Base-by-base conservation (phyloP, 2,329 filamentous ascomycete genomes). In the Aspergillus sp. region DNA sequence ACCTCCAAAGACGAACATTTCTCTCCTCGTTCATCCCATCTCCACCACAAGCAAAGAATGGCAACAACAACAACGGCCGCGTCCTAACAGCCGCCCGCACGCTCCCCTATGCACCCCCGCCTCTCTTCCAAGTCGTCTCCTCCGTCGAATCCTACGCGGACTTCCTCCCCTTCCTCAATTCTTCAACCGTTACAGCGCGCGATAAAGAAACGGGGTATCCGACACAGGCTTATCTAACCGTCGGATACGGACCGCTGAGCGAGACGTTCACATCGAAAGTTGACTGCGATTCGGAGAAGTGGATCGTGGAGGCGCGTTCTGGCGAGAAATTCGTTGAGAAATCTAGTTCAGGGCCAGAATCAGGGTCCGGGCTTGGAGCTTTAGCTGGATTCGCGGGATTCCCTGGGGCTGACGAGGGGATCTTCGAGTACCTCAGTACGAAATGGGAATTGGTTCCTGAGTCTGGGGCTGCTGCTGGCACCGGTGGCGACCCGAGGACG, bases 141-240 rank as follows among this genome's bases (percentile, higher is more conserved):
- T 91, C 97, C 75, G 87, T 99, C 63, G 85, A 91, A 74, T 86
- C 86, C 62, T 99, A 99, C 84, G 80, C 83, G 39, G 74, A 80
- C 64, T 99, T 98, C 81, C 85, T 99, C n/a, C 95, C 95, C 11
- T 97, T 96, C 83, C 96, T 93, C 77, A 84, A 85, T 44, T 81
- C 80, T 46, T 93, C 90, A 39, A 83, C 81, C 60, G 91, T 98
- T 41, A 96, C 91, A 1, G 80, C 82, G 58, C 91, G 89, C 84
- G 88, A 90, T 6, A 76, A 59, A 6, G 59, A 46, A 67, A 79
- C 72, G 24, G 70, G 76, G 2, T 75, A 76, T 55, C 95, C 95
- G 0, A 83, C 86, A 27, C 83, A 88, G 62, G 95, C 91, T 14
- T 87, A 89, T 68, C 80, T 99, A 12, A 89, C 88, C 8, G 86